A percentile compares a stretch with the other conserved stretches of the same genome.
phyloP scores from a whole-genome alignment of 306 rosid genomes.

The Dicorynia guianensis region DNA sequence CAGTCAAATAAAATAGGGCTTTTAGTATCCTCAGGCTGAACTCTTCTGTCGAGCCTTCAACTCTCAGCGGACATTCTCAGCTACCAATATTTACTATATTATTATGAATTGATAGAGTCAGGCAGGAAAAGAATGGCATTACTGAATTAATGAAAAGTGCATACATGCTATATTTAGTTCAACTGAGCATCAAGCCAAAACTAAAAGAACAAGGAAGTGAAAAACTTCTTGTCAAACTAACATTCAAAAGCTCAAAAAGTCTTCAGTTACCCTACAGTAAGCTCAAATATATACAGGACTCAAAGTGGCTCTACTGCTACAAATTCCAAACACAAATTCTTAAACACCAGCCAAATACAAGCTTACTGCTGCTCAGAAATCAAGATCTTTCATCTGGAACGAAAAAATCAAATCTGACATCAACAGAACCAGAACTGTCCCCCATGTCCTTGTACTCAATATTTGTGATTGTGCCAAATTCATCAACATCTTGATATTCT shows the following conservation, averaged over 20 bases:
- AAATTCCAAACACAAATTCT: background rate
- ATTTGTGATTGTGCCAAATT: slow-evolving; percentile 77
- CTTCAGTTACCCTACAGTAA: slow-evolving; percentile 27
- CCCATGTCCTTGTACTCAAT: slow-evolving; percentile 88
- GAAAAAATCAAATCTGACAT: slow-evolving; percentile 60
- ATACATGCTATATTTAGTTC: slow-evolving; percentile 24
- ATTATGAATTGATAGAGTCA: slow-evolving; percentile 29
- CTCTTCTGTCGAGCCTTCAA: too few relatives aligned
- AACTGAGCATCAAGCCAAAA: slow-evolving; percentile 35
- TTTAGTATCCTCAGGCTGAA: too few relatives aligned
- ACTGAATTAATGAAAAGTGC: background rate
- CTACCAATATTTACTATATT: background rate
- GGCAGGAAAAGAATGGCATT: slow-evolving; percentile 31
- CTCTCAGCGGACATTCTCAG: too few relatives aligned
- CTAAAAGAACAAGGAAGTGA: slow-evolving; percentile 30
- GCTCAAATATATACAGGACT: slow-evolving; percentile 41
- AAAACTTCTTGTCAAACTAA: slow-evolving; percentile 14
- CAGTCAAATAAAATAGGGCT: background rate
- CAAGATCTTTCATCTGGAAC: slow-evolving; percentile 53
- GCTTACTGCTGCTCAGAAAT: slow-evolving; percentile 10
- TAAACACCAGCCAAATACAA: slow-evolving; percentile 1
- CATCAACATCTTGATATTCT: slow-evolving; percentile 83
- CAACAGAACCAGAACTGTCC: slow-evolving; percentile 75
- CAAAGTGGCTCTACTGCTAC: slow-evolving; percentile 11
- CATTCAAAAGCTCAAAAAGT: slow-evolving; percentile 30